These are phyloP conservation scores for Phytophthora cactorum DNA, from an alignment of 352 stramenopile species.

Conservation along the genomic window DNA sequence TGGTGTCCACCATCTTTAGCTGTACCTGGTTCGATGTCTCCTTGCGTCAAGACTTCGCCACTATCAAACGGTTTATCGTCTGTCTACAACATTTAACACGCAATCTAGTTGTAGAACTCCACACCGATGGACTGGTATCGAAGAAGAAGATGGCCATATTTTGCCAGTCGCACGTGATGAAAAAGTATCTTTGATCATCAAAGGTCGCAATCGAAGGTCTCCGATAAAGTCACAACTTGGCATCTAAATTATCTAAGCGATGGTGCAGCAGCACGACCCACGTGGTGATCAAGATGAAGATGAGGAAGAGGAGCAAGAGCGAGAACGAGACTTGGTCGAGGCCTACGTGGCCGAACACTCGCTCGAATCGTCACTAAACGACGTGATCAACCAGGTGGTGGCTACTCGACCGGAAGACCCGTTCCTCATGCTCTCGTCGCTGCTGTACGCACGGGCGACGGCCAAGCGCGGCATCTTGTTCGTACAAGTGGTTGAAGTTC, in stretches of 20 bases:
- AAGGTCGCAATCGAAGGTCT: slow-evolving; percentile 19
- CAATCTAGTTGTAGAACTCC: not conserved
- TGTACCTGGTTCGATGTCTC: not conserved
- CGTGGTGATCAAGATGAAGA: slow-evolving; percentile 28
- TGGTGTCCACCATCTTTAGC: not conserved
- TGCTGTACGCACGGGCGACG: slow-evolving; percentile 66
- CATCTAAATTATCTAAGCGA: not conserved
- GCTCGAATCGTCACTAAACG: slow-evolving; percentile 71
- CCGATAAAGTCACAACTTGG: not conserved
- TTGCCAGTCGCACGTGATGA: slow-evolving; percentile 13
- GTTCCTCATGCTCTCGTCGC: slow-evolving; percentile 69
- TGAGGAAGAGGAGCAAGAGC: slow-evolving; percentile 43
- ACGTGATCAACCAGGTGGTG: slow-evolving; percentile 78
- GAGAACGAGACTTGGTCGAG: slow-evolving; percentile 79
- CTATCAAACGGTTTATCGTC: not conserved
- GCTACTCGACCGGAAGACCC: slow-evolving; percentile 67
- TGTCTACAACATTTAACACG: no score
- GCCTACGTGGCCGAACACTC: slow-evolving; percentile 74
- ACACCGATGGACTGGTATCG: not conserved
- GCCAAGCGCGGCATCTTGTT: slow-evolving; percentile 72
- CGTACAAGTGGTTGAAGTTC: slow-evolving; percentile 61
- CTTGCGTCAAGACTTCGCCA: not conserved
- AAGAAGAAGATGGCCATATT: slow-evolving; percentile 20
- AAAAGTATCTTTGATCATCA: slow-evolving; percentile 33
- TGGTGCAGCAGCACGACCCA: slow-evolving; percentile 30